A percentile compares a stretch with the other conserved stretches of the same genome.
Conservation (phyloP, 805 yeast genomes). For the Myxozyma udenii region DNA sequence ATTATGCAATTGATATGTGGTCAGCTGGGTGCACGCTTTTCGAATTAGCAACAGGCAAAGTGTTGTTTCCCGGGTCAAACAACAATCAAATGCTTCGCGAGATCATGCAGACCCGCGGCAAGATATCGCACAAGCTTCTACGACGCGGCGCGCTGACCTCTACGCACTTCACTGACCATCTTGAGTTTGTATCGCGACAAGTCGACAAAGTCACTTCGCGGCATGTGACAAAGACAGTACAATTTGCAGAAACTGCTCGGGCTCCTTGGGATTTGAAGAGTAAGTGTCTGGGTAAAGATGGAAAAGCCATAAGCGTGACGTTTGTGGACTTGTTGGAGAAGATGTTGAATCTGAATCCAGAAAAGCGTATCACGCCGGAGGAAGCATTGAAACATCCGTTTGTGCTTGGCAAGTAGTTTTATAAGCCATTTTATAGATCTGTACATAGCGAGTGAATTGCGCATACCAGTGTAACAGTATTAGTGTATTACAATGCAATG, state of each 20-base stretch:
- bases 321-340: constrained; percentile 37
- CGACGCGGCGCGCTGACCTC: constrained; percentile 33
- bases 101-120: constrained; percentile 38
- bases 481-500: too few species aligned
- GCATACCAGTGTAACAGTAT: too few species aligned
- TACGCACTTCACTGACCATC: constrained; percentile 35
- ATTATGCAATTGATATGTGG: constrained; percentile 80
- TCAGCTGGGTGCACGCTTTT: constrained; percentile 91
- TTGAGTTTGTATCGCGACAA: constrained; percentile 32
- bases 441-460: too few species aligned
- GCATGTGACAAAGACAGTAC: constrained; percentile 23
- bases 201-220: constrained; percentile 33
- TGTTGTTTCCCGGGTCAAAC: constrained; percentile 83
- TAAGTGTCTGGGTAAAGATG: neutral
- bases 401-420: too few species aligned
- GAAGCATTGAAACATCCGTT: constrained; percentile 61
- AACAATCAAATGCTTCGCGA: constrained; percentile 61
- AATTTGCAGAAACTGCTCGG: constrained; percentile 10
- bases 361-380: constrained; percentile 63
- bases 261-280: constrained; percentile 16
- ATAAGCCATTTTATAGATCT: too few species aligned
- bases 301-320: constrained; percentile 9
- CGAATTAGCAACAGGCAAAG: constrained; percentile 89
- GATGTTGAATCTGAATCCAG: constrained; percentile 50
- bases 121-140: constrained; percentile 35